Evolutionary conservation across 176 grass and related monocot genomes (phyloP).

Genomic region (sorghum (Sorghum bicolor)): DNA sequence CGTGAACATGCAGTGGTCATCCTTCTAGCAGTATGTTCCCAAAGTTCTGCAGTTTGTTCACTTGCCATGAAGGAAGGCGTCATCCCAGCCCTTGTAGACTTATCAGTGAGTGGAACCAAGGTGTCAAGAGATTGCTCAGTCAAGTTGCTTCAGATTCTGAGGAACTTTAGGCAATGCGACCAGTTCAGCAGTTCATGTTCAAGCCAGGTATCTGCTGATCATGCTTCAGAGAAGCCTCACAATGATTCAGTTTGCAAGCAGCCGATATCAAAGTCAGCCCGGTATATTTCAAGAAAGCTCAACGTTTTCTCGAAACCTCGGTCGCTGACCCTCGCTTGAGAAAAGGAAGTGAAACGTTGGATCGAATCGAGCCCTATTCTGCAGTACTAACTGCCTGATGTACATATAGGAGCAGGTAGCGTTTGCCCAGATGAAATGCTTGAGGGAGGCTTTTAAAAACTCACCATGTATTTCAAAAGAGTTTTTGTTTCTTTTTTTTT

Average conservation of each 20-base stretch:
- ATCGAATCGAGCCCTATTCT: background rate
- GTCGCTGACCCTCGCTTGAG: background rate
- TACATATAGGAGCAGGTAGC: background rate
- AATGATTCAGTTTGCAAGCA: background rate
- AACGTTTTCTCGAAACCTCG: background rate
- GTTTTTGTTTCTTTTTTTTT: background rate
- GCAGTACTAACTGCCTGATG: background rate
- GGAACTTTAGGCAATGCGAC: background rate
- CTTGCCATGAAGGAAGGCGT: background rate
- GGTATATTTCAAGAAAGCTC: constrained; percentile 15
- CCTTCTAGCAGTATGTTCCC: background rate
- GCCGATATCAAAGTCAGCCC: constrained; percentile 3
- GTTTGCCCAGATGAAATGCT: background rate
- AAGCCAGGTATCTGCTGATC: background rate
- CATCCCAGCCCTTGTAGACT: background rate
- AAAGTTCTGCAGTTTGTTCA: background rate
- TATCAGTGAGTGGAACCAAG: background rate
- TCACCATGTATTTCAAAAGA: background rate
- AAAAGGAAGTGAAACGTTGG: background rate
- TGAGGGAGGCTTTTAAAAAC: background rate
- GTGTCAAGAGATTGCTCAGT: background rate
- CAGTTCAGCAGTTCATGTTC: background rate
- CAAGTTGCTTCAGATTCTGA: background rate
- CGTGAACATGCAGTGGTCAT: background rate
- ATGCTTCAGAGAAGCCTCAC: background rate